Evolutionary conservation across 2,329 filamentous ascomycete species (phyloP).

Genomic region (Grosmannia huntii): DNA sequence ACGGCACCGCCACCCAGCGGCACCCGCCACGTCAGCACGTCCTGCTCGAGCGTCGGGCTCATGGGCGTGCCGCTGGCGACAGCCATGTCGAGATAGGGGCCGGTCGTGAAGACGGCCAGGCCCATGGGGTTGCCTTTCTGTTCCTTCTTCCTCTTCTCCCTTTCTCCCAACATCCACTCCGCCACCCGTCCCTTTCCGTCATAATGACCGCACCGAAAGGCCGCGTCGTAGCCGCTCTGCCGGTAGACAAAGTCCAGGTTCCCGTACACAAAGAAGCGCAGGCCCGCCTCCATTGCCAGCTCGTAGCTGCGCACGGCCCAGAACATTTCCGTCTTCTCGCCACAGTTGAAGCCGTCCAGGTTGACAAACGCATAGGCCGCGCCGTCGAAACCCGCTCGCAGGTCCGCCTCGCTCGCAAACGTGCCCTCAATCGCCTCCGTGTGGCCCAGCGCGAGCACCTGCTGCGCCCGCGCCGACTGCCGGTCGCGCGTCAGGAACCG

Average conservation of each 20-base stretch:
- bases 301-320: conserved; percentile 31
- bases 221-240: conserved; percentile 31
- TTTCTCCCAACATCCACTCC: conserved; percentile 31
- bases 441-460: conserved; percentile 5
- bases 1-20: conserved; percentile 17
- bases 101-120: conserved; percentile 14
- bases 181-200: conserved; percentile 25
- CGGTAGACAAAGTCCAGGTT: conserved; percentile 37
- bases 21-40: conserved; percentile 4
- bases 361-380: conserved; percentile 32
- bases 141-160: conserved; percentile 21
- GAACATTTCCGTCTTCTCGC: conserved; percentile 36
- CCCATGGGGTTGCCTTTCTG: conserved; percentile 6
- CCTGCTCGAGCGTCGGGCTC: conserved; percentile 4
- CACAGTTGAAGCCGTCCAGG: conserved; percentile 34
- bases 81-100: conserved; percentile 16
- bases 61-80: background rate
- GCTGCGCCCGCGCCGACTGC: background rate
- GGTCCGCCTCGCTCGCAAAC: background rate
- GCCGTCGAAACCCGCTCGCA: conserved; percentile 1
- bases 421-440: conserved; percentile 1
- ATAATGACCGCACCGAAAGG: conserved; percentile 34
- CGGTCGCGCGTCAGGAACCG: conserved; percentile 2
- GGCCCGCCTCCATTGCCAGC: conserved; percentile 27
- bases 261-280: conserved; percentile 32